These are phyloP conservation scores for Penicillium lagena DNA, from an alignment of 495 filamentous ascomycete species.

Conservation along the genomic window DNA sequence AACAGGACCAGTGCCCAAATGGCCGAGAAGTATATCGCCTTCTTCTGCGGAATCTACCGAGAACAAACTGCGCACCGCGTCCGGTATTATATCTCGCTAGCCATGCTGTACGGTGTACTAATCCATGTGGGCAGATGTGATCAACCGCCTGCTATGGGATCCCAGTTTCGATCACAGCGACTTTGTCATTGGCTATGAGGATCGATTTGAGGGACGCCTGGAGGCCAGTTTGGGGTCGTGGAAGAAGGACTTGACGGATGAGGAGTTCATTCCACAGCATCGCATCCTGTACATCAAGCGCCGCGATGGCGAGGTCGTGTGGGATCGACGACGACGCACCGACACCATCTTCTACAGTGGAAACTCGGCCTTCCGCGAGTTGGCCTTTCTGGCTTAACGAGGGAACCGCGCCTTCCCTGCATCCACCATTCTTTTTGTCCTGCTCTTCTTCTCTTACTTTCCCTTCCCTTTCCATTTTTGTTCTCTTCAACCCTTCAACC, in stretches of 20 bases:
- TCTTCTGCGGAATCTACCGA: not conserved
- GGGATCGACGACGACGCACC: slow-evolving; percentile 51
- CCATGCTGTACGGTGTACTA: not conserved
- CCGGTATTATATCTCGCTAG: slow-evolving; percentile 2
- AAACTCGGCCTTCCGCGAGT: slow-evolving; percentile 30
- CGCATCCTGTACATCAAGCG: slow-evolving; percentile 67
- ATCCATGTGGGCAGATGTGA: slow-evolving; percentile 42
- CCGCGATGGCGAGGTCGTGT: slow-evolving; percentile 42
- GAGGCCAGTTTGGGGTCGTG: slow-evolving; percentile 60
- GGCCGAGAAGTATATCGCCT: not conserved
- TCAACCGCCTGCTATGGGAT: slow-evolving; percentile 72
- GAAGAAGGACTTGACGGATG: slow-evolving; percentile 71
- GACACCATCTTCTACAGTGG: slow-evolving; percentile 56
- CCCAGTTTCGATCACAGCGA: slow-evolving; percentile 50
- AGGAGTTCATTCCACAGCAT: slow-evolving; percentile 82
- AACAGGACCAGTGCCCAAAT: not conserved
- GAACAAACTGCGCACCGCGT: slow-evolving; percentile 14
- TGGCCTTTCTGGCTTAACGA: slow-evolving; percentile 23
- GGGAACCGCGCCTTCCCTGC: slow-evolving; percentile 1
- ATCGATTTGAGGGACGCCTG: slow-evolving; percentile 60
- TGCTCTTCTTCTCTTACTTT: not conserved
- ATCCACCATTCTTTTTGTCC: not conserved
- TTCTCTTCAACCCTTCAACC: not conserved
- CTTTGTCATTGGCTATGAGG: slow-evolving; percentile 69
- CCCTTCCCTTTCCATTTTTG: not conserved